Evolutionary conservation across 805 yeast species (phyloP).

Genomic region (Candida schatavii): DNA sequence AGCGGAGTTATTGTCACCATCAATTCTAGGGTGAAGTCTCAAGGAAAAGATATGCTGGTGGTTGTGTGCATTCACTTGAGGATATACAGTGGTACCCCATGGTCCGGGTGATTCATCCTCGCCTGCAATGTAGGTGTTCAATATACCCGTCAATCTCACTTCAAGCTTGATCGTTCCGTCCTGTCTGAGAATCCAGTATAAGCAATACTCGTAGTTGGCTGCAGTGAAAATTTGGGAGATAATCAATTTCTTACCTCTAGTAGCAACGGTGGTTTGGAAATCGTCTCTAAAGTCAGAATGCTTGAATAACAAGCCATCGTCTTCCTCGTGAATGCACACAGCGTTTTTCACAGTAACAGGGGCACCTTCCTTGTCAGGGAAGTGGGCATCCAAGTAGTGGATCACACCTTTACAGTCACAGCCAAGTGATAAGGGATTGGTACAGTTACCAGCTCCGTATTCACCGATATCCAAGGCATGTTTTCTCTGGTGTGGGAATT

Average conservation of each 20-base stretch:
- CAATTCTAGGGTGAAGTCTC: constrained; percentile 77
- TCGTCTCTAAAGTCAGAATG: constrained; percentile 84
- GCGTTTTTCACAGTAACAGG: constrained; percentile 73
- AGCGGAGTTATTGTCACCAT: constrained; percentile 76
- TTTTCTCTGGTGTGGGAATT: constrained; percentile 78
- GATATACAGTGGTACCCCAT: constrained; percentile 80
- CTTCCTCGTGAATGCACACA: constrained; percentile 83
- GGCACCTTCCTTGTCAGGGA: constrained; percentile 64
- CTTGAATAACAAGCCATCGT: constrained; percentile 74
- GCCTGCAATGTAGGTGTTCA: constrained; percentile 66
- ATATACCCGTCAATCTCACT: constrained; percentile 76
- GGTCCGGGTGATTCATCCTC: constrained; percentile 68
- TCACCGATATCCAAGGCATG: constrained; percentile 87
- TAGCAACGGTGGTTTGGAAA: constrained; percentile 69
- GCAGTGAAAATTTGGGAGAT: constrained; percentile 83
- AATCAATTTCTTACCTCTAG: constrained; percentile 71
- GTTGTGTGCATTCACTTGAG: constrained; percentile 79
- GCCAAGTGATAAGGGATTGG: constrained; percentile 74
- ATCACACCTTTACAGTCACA: constrained; percentile 87
- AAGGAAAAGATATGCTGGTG: constrained; percentile 82
- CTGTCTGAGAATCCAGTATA: constrained; percentile 80
- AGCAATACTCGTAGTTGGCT: constrained; percentile 81
- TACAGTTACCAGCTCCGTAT: constrained; percentile 84
- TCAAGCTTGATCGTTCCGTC: constrained; percentile 82
- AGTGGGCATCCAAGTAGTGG: constrained; percentile 79